These are phyloP conservation scores for Andrographis paniculata DNA, from an alignment of 305 asterid genomes.

Conservation along the genomic window DNA sequence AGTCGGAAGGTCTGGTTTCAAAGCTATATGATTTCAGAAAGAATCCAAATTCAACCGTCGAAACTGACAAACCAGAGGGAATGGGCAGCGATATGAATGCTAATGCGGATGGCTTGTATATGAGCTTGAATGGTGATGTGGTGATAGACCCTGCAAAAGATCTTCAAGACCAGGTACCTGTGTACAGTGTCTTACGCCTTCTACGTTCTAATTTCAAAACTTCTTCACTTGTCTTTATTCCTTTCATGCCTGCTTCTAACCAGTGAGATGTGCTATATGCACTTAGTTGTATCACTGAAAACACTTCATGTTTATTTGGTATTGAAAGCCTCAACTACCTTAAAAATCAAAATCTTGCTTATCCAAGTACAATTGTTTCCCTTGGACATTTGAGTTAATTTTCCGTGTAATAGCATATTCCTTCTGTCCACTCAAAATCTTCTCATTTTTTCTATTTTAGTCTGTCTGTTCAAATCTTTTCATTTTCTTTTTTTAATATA, in stretches of 20 bases:
- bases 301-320: too few species aligned
- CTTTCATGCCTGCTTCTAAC: slow-evolving; percentile 6
- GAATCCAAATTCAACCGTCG: slow-evolving; percentile 37
- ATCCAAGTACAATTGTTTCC: too few species aligned
- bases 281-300: too few species aligned
- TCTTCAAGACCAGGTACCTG: slow-evolving; percentile 83
- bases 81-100: slow-evolving; percentile 29
- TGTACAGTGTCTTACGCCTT: slow-evolving; percentile 1
- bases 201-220: neutral
- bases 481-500: too few species aligned
- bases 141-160: slow-evolving; percentile 70
- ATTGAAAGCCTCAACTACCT: too few species aligned
- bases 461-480: too few species aligned
- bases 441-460: too few species aligned
- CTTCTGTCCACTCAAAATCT: too few species aligned
- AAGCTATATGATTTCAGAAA: slow-evolving; percentile 64
- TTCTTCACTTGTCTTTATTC: neutral
- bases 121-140: slow-evolving; percentile 37
- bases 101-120: slow-evolving; percentile 30
- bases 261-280: neutral
- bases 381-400: too few species aligned
- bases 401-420: too few species aligned
- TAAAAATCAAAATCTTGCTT: too few species aligned
- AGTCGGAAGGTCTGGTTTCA: slow-evolving; percentile 73
- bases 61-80: slow-evolving; percentile 38